phyloP scores from a whole-genome alignment of 2,329 filamentous ascomycete species.

The Escovopsis sp. region DNA sequence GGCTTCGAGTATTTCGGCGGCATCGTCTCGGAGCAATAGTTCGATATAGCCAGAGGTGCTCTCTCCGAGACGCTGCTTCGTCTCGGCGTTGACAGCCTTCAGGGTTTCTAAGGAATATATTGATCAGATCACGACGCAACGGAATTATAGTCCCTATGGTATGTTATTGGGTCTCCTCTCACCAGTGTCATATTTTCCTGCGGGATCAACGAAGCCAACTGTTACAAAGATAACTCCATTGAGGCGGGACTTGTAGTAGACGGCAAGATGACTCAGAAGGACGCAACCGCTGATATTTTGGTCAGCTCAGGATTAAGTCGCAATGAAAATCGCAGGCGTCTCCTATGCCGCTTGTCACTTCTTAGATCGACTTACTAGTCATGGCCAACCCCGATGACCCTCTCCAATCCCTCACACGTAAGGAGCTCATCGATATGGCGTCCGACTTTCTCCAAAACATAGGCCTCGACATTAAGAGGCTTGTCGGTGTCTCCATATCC shows the following conservation, averaged over 20 bases:
- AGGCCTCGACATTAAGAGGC: constrained; percentile 5
- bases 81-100: not conserved
- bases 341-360: constrained; percentile 4
- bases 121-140: not conserved
- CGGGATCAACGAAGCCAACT: not conserved
- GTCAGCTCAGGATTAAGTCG: too few relatives aligned
- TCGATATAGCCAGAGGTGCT: not conserved
- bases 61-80: not conserved
- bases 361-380: constrained; percentile 6
- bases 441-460: constrained; percentile 5
- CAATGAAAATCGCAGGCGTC: constrained; percentile 3
- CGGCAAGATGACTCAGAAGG: constrained; percentile 1
- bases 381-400: constrained; percentile 8
- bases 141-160: not conserved
- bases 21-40: not conserved
- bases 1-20: not conserved
- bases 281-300: constrained; percentile 5
- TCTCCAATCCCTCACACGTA: constrained; percentile 4
- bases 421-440: constrained; percentile 7
- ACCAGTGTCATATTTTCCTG: not conserved
- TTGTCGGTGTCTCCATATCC: constrained; percentile 11
- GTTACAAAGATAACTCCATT: not conserved
- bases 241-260: not conserved
- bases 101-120: too few relatives aligned
- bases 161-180: not conserved